Evolutionary conservation across 305 asterid genomes (phyloP), one percentile per base, ranked within the genome.

Genomic region (Plantago lanceolata): DNA sequence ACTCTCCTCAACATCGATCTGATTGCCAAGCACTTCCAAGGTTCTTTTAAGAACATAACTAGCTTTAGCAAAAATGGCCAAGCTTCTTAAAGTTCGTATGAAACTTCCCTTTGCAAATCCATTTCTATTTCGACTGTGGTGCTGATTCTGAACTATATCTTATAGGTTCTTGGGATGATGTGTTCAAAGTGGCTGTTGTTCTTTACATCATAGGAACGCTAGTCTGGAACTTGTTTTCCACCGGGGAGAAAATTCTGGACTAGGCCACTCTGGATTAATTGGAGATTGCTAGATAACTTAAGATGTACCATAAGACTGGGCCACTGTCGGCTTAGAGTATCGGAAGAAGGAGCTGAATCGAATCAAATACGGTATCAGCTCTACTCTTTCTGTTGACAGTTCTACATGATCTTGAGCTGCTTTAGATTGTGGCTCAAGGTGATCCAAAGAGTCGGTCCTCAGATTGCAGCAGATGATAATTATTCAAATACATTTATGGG

Each of bases 91-190:
- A 40, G 47, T 16, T 40, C 2, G 47, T 40, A 40, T 6, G 14
- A 11, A 35, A 35, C 8, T 35, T 35, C 43, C 43, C 43, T 35
- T 35, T 8, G 18, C 20, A 28, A 24, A 17, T 29, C 61, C 24
- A 64, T n/a, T 16, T 44, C n/a, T 8, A 33, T 19, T 35, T 53
- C 6, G 52, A 43, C 57, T 9, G 35, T 14, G 15, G 24, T 57
- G 50, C 61, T 67, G 59, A 72, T 63, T 65, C 75, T 61, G 52
- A 51, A 49, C 43, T 57, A 31, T 24, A 24, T 67, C 28, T 24
- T 57, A 31, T 93, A 93, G 97, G 98, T 59, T 87, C 99, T 49
- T 89, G 99, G 99, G 92, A 89, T 60, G 97, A 89, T 47, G 97
- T 87, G 67, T 87, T 89, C 79, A 87, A 87, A 72, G 96, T 87